Base-by-base conservation (phyloP, 2,329 filamentous ascomycete genomes). In the Penicillium frequentans region DNA sequence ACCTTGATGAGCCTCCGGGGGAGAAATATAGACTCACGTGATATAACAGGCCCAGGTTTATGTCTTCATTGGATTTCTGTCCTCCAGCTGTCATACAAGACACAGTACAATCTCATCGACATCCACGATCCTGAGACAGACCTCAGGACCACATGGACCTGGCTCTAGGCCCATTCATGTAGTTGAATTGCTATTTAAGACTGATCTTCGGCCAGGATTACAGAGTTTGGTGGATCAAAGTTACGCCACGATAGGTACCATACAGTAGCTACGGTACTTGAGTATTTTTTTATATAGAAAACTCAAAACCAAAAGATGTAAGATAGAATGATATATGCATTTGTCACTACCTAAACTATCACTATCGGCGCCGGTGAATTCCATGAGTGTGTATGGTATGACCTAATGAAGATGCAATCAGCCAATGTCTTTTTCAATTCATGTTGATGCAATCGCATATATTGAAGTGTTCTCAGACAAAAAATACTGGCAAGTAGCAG, bases 401-500 rank as follows among this genome's bases (percentile, higher is more conserved):
- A 49, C 27, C 52, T 55, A 55, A 33, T 24, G 39, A 42, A 37
- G 42, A 49, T 14, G 19, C 29, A 51, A 55, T 59, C 37, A 62
- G 57, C 57, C n/a, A 43, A 60, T 52, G 57, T 58, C 44, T 46
- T 52, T 33, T 33, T 24, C 37, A 45, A 49, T 57, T 46, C 39
- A 52, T 47, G 35, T 48, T 52, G 44, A 43, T 49, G 39, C 16
- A 46, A 59, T 51, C 24, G 16, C 57, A 49, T 16, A 48, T 39
- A 52, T 58, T 29, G 54, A 54, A 35, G 31, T 59, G 60, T 67
- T 73, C 71, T 88, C 85, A 87, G 85, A 86, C 84, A 83, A 82
- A 77, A 77, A 77, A 80, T 87, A 87, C 85, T 88, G 85, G 85
- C 85, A 85, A 88, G 85, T 87, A 87, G 82, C 85, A 86, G 84